Evolutionary conservation across 148 eudicot genomes (phyloP).

Genomic region (Camellia granthamiana): DNA sequence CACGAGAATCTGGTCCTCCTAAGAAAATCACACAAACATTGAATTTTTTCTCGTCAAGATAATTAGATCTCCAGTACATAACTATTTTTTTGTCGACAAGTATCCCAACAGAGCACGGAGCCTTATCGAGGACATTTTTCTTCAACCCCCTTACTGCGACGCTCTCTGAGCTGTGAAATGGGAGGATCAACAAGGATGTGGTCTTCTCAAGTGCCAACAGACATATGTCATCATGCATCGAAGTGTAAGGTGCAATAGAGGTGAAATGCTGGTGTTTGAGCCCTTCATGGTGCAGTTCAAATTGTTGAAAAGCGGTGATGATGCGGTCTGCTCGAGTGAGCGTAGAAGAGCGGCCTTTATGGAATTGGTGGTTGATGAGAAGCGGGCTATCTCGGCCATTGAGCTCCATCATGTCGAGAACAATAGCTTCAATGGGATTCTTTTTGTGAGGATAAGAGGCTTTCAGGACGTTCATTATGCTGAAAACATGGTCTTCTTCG

Average conservation of each 20-base stretch:
- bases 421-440: conserved; percentile 8
- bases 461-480: conserved; percentile 5
- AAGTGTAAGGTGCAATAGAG: not conserved
- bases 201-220: conserved; percentile 13
- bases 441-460: conserved; percentile 7
- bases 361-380: conserved; percentile 21
- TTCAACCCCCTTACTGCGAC: conserved; percentile 1
- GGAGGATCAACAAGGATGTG: not conserved
- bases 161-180: conserved; percentile 9
- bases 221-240: conserved; percentile 18
- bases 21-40: conserved; percentile 2
- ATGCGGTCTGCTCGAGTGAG: conserved; percentile 4
- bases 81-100: conserved; percentile 6
- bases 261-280: conserved; percentile 10
- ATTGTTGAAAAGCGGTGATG: not conserved
- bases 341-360: not conserved
- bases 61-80: not conserved
- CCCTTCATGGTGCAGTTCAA: not conserved
- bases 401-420: conserved; percentile 12
- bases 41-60: not conserved
- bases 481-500: conserved; percentile 8
- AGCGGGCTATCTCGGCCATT: conserved; percentile 2
- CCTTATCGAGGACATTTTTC: conserved; percentile 13
- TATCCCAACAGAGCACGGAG: conserved; percentile 19
- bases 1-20: conserved; percentile 12